phyloP scores from a whole-genome alignment of 768 basidiomycete species.

The Panaeolus cyanescens region DNA sequence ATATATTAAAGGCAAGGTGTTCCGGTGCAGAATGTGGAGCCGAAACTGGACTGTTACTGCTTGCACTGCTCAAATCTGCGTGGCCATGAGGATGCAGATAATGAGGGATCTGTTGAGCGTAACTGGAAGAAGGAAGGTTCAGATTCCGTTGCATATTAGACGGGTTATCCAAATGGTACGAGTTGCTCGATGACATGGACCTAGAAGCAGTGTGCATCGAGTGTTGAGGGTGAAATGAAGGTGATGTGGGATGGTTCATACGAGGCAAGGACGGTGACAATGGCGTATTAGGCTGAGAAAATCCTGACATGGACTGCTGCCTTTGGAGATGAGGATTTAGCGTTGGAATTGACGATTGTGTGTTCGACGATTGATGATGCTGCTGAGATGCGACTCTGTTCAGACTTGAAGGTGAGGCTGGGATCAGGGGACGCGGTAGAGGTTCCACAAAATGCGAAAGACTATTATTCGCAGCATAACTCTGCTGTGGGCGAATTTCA shows the following conservation, averaged over 20 bases:
- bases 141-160: neutral
- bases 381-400: constrained; percentile 8
- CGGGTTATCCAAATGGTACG: neutral
- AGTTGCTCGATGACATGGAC: neutral
- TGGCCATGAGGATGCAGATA: neutral
- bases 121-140: neutral
- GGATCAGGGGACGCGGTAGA: constrained; percentile 23
- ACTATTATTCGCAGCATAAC: constrained; percentile 44
- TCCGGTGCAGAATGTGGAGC: constrained; percentile 65
- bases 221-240: constrained; percentile 2
- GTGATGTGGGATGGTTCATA: constrained; percentile 13
- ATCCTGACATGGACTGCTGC: neutral
- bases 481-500: constrained; percentile 65
- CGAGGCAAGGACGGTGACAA: constrained; percentile 9
- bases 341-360: constrained; percentile 15
- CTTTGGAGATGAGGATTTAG: constrained; percentile 1
- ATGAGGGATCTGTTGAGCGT: neutral
- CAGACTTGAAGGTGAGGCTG: constrained; percentile 11
- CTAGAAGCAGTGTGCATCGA: neutral
- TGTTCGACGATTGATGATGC: constrained; percentile 8
- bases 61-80: neutral
- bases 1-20: constrained; percentile 61
- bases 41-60: constrained; percentile 8
- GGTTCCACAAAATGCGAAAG: constrained; percentile 27
- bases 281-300: neutral